A percentile compares a stretch with the other conserved stretches of the same genome.
These are phyloP conservation scores for Biscogniauxia marginata DNA, from an alignment of 2,329 filamentous ascomycete genomes.

Conservation along the genomic window DNA sequence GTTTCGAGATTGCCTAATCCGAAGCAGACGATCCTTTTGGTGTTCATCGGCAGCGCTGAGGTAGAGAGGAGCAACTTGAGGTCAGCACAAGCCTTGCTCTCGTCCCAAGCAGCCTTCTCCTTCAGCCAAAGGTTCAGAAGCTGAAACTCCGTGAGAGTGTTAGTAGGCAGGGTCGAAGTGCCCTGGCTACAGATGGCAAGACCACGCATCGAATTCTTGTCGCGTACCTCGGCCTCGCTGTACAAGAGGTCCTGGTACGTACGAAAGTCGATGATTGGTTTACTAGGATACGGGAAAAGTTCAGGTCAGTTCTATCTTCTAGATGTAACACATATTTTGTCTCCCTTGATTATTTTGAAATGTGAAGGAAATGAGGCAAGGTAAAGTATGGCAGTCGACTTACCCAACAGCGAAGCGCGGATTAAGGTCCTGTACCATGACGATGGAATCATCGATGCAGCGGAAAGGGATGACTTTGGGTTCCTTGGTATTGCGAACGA, in stretches of 20 bases:
- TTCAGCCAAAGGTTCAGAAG: not conserved
- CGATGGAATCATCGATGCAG: not conserved
- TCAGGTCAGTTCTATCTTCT: not conserved
- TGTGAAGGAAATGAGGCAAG: not conserved
- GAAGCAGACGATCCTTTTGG: not conserved
- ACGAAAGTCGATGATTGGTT: not conserved
- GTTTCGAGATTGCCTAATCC: not conserved
- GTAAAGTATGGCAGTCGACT: not conserved
- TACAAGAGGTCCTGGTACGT: not conserved
- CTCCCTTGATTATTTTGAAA: not conserved
- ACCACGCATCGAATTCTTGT: not conserved
- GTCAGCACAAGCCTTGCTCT: not conserved
- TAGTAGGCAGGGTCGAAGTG: not conserved
- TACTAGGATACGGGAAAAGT: not conserved
- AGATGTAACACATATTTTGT: not conserved
- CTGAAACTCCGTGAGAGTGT: not conserved
- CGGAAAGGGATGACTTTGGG: not conserved
- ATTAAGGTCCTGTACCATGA: not conserved
- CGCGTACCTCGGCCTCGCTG: not conserved
- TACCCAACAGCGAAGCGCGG: not conserved
- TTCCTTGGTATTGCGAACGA: not conserved
- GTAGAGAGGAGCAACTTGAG: not conserved
- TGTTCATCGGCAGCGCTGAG: not conserved
- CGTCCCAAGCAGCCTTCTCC: not conserved
- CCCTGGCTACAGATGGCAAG: not conserved